phyloP scores from a whole-genome alignment of 495 filamentous ascomycete genomes.

The Aspergillus bertholletiae region DNA sequence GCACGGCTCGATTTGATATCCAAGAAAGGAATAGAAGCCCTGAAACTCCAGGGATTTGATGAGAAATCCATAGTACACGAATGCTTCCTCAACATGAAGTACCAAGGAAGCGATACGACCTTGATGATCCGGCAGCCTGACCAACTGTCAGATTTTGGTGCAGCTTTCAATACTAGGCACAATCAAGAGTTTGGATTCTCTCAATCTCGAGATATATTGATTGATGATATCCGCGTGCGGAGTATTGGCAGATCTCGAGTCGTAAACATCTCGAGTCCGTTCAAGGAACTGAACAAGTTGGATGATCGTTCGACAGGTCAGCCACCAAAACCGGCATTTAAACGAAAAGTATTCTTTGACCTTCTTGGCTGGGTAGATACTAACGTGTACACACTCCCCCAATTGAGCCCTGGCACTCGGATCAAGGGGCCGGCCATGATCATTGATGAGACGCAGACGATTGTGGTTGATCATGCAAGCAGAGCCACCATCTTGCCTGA shows the following conservation, averaged over 20 bases:
- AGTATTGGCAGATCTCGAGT: slow-evolving; percentile 69
- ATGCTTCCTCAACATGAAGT: slow-evolving; percentile 48
- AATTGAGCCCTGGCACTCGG: slow-evolving; percentile 62
- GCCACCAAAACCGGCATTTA: slow-evolving; percentile 10
- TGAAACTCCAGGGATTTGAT: slow-evolving; percentile 31
- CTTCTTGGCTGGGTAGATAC: slow-evolving; percentile 71
- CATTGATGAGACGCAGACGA: slow-evolving; percentile 91
- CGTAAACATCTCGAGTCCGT: slow-evolving; percentile 28
- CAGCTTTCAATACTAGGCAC: slow-evolving; percentile 82
- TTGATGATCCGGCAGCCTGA: slow-evolving; percentile 52
- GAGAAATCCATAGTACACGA: slow-evolving; percentile 35
- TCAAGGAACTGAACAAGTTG: slow-evolving; percentile 64
- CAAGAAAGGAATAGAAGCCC: slow-evolving; percentile 4
- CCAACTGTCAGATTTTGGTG: slow-evolving; percentile 65
- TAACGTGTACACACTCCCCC: slow-evolving; percentile 72
- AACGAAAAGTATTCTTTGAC: slow-evolving; percentile 31
- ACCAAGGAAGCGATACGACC: slow-evolving; percentile 45
- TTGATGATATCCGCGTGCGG: slow-evolving; percentile 87
- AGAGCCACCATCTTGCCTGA: slow-evolving; percentile 47
- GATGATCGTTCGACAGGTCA: not conserved
- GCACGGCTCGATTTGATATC: slow-evolving; percentile 8
- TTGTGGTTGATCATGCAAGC: slow-evolving; percentile 76
- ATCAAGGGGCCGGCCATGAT: slow-evolving; percentile 82
- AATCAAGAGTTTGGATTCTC: slow-evolving; percentile 95
- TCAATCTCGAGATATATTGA: slow-evolving; percentile 81